These are phyloP conservation scores for Thelephora ganbajun DNA, from an alignment of 768 basidiomycete species.

Conservation along the genomic window DNA sequence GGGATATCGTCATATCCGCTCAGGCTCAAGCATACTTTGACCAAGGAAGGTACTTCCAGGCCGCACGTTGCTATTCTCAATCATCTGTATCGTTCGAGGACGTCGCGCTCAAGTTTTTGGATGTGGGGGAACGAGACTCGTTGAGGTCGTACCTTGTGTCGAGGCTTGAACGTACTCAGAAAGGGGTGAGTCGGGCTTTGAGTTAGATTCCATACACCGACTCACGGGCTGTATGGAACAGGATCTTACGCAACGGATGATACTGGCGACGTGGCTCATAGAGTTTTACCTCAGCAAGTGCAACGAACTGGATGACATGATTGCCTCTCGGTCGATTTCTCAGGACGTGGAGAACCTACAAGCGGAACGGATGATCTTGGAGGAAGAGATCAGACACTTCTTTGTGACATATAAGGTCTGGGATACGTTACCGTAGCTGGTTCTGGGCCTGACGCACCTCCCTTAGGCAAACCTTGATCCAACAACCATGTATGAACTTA, in stretches of 20 bases:
- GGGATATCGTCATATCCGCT: slow-evolving; percentile 69
- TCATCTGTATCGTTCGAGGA: slow-evolving; percentile 84
- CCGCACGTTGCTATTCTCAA: slow-evolving; percentile 86
- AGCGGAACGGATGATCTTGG: slow-evolving; percentile 67
- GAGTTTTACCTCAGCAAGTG: slow-evolving; percentile 96
- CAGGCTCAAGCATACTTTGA: slow-evolving; percentile 75
- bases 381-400: slow-evolving; percentile 89
- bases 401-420: slow-evolving; percentile 86
- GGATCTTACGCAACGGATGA: slow-evolving; percentile 92
- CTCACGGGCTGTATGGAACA: slow-evolving; percentile 16
- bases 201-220: background rate
- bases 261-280: slow-evolving; percentile 96
- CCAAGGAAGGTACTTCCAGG: slow-evolving; percentile 73
- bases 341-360: slow-evolving; percentile 78
- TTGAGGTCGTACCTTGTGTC: slow-evolving; percentile 83
- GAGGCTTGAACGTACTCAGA: slow-evolving; percentile 72
- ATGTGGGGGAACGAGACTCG: slow-evolving; percentile 81
- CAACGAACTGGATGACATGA: slow-evolving; percentile 88
- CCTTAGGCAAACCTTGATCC: slow-evolving; percentile 72
- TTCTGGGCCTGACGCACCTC: background rate
- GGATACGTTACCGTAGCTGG: background rate
- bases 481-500: slow-evolving; percentile 81
- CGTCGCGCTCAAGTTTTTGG: slow-evolving; percentile 80
- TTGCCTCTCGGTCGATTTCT: slow-evolving; percentile 72
- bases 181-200: slow-evolving; percentile 39